Evolutionary conservation across 1,284 basidiomycete genomes (phyloP).

Genomic region (Microbotryum violaceum): DNA sequence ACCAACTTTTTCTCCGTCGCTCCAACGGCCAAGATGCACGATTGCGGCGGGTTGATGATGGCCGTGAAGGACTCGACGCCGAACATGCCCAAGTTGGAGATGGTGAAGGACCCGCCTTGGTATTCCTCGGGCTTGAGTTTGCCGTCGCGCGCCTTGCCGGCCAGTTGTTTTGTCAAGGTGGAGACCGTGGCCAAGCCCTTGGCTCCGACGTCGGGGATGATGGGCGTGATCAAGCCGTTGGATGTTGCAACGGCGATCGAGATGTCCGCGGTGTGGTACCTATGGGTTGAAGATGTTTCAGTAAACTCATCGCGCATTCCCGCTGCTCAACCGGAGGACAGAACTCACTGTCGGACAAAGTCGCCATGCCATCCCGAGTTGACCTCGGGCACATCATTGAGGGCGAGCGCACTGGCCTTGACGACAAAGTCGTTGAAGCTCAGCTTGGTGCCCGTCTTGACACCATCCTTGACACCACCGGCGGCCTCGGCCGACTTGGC

Average conservation of each 20-base stretch:
- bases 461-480: slow-evolving; percentile 55
- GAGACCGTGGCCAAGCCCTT: slow-evolving; percentile 92
- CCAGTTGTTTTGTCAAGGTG: slow-evolving; percentile 81
- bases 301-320: not conserved
- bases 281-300: slow-evolving; percentile 40
- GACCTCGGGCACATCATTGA: slow-evolving; percentile 91
- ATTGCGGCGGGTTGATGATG: slow-evolving; percentile 98
- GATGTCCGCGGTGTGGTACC: slow-evolving; percentile 94
- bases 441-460: slow-evolving; percentile 62
- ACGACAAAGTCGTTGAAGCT: slow-evolving; percentile 98
- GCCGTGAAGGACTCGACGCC: slow-evolving; percentile 86
- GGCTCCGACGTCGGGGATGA: slow-evolving; percentile 83
- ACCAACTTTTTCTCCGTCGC: slow-evolving; percentile 79
- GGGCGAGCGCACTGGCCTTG: slow-evolving; percentile 85
- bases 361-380: slow-evolving; percentile 98
- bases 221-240: slow-evolving; percentile 93
- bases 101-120: slow-evolving; percentile 97
- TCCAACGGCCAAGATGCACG: slow-evolving; percentile 94
- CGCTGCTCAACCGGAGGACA: not conserved
- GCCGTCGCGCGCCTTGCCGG: slow-evolving; percentile 90
- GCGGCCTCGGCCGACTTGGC: slow-evolving; percentile 61
- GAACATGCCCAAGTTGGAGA: slow-evolving; percentile 99
- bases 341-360: slow-evolving; percentile 79
- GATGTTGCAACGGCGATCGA: slow-evolving; percentile 95
- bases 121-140: slow-evolving; percentile 95